A percentile compares a stretch with the other conserved stretches of the same genome.
phyloP scores from a whole-genome alignment of 768 basidiomycete genomes.

The Leccinellum rugosiceps region DNA sequence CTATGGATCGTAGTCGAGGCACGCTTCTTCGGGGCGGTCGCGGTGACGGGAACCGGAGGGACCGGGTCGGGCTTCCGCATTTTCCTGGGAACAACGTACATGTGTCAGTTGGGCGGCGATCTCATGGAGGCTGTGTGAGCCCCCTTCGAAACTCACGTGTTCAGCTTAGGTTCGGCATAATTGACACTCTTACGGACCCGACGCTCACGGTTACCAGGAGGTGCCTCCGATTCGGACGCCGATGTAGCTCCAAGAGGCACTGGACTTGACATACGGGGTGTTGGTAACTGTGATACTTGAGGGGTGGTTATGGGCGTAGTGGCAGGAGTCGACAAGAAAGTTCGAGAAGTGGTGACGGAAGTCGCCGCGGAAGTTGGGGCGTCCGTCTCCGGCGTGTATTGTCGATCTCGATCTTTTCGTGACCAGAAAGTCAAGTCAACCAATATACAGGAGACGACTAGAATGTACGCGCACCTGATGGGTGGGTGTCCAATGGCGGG shows the following conservation, averaged over 20 bases:
- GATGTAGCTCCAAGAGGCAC: constrained; percentile 34
- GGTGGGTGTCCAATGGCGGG: constrained; percentile 35
- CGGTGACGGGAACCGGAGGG: constrained; percentile 33
- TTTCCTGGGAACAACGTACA: constrained; percentile 48
- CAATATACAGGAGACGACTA: neutral
- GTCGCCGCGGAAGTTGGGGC: constrained; percentile 36
- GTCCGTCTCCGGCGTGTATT: constrained; percentile 36
- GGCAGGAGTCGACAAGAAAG: constrained; percentile 40
- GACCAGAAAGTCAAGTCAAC: constrained; percentile 17
- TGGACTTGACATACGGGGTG: constrained; percentile 51
- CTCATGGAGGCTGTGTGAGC: neutral
- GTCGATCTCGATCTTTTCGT: constrained; percentile 35
- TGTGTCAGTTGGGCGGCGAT: constrained; percentile 6
- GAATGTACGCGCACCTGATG: constrained; percentile 31
- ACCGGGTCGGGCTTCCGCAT: constrained; percentile 81
- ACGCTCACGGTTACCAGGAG: constrained; percentile 44
- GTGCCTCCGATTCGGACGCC: constrained; percentile 31
- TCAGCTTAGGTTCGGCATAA: constrained; percentile 84
- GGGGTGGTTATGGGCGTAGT: constrained; percentile 39
- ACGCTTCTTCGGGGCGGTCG: constrained; percentile 42
- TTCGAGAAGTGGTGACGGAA: constrained; percentile 34
- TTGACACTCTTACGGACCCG: constrained; percentile 75
- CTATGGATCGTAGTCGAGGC: constrained; percentile 33
- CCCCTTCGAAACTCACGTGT: constrained; percentile 56
- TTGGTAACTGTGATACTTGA: constrained; percentile 40